Percentiles rank a stretch among this genome's conserved stretches.
phyloP scores from a whole-genome alignment of 768 basidiomycete species.

The Tubosaeta sp. region DNA sequence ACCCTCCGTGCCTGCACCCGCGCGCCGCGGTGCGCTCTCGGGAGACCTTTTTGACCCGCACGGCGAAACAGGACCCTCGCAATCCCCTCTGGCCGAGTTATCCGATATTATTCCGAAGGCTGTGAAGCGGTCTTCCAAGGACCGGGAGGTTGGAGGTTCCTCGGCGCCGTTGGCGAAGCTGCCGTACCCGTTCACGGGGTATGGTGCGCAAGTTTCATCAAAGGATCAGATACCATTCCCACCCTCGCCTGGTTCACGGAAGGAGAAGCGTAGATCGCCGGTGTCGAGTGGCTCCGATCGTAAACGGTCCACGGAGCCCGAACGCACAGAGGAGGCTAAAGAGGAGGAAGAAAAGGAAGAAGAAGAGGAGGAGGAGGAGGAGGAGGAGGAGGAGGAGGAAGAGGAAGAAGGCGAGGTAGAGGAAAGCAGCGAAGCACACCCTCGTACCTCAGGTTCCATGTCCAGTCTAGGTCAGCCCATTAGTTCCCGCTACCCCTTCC shows the following conservation, averaged over 20 bases:
- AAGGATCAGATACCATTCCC: conserved; percentile 73
- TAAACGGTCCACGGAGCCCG: conserved; percentile 28
- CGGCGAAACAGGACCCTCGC: conserved; percentile 23
- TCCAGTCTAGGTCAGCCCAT: conserved; percentile 81
- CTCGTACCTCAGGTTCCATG: conserved; percentile 75
- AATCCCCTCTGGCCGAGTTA: conserved; percentile 28
- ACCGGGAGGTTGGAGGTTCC: conserved; percentile 38
- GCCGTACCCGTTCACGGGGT: conserved; percentile 70
- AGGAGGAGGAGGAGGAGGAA: conserved; percentile 35
- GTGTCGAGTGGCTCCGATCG: conserved; percentile 26
- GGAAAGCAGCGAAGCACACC: conserved; percentile 50
- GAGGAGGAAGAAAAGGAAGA: conserved; percentile 15
- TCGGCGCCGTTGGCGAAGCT: conserved; percentile 45
- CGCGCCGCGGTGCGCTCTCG: conserved; percentile 54
- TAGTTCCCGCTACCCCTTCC: conserved; percentile 65
- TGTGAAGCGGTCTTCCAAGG: conserved; percentile 43
- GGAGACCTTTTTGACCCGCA: conserved; percentile 62
- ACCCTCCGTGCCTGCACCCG: conserved; percentile 46
- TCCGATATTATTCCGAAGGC: conserved; percentile 43
- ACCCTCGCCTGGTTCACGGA: conserved; percentile 48
- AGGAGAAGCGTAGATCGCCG: conserved; percentile 33
- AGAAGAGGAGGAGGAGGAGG: conserved; percentile 15
- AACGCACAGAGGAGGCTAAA: conserved; percentile 18
- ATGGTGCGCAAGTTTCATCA: conserved; percentile 57
- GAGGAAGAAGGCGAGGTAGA: conserved; percentile 36